These are phyloP conservation scores for Crepidotus variabilis DNA, from an alignment of 768 basidiomycete species.

Conservation along the genomic window DNA sequence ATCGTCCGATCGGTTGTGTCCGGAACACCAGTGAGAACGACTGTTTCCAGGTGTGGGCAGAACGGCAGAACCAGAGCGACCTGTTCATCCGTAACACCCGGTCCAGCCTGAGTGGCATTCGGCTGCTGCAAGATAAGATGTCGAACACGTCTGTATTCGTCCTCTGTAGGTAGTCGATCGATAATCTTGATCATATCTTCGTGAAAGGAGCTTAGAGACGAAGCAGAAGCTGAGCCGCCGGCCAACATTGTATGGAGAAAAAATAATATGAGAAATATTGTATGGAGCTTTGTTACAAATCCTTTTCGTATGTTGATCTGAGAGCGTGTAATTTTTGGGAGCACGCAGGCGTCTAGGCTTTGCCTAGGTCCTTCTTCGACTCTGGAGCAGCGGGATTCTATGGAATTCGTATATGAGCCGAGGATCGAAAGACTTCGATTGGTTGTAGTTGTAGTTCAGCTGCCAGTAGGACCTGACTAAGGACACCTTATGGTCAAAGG, in stretches of 20 bases:
- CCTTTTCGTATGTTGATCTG: background rate
- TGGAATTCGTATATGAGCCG: no score
- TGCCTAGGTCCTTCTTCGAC: no score
- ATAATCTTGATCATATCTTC: constrained; percentile 53
- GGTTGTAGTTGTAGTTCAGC: no score
- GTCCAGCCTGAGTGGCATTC: background rate
- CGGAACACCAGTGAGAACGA: constrained; percentile 64
- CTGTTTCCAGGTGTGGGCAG: constrained; percentile 65
- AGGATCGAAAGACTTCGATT: no score
- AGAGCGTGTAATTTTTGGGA: no score
- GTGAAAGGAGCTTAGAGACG: no score
- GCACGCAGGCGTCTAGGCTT: no score
- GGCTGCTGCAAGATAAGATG: constrained; percentile 50
- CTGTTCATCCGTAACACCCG: constrained; percentile 55
- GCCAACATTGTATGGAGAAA: constrained; percentile 54
- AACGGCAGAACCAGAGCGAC: constrained; percentile 52
- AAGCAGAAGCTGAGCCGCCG: constrained; percentile 39
- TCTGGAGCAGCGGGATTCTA: no score
- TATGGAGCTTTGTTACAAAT: no score
- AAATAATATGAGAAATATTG: constrained; percentile 9
- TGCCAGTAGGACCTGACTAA: no score
- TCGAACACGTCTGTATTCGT: constrained; percentile 56
- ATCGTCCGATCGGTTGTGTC: constrained; percentile 70
- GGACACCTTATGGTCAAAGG: no score
- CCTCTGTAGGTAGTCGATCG: constrained; percentile 56